Base-by-base conservation (phyloP, 116 monocot species). In the Papilionanthe hybrid region DNA sequence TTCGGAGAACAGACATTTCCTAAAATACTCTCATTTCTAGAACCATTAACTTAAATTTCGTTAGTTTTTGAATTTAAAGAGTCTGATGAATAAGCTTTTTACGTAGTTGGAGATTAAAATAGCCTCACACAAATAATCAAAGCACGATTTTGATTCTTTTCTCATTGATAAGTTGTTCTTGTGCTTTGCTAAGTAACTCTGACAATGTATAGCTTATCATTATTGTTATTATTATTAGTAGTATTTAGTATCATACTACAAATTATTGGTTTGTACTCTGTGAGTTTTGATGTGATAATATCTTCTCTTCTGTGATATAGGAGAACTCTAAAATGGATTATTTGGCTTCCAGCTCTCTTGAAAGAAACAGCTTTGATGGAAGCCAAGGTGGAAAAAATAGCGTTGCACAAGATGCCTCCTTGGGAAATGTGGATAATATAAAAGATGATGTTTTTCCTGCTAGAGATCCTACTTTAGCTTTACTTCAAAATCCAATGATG, bases 381-480 rank as follows among this genome's bases (percentile, higher is more conserved):
- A 79, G 81, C 81, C 56, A 41, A 13, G 68, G 60, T 81, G 63
- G 29, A 28, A 79, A 83, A 49, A 55, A 60, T 83, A 80, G 81
- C 43, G 68, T 30, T 77, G 30, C 48, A 30, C 82, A 85, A 49
- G 82, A 72, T 56, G 77, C 55, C 30, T 81, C 11, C 75, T 65
- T 65, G 19, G 82, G 69, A 45, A 68, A 60, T 80, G 75, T 78
- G 57, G 86, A 85, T 81, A 75, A 56, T 84, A 45, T 78, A 37
- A 84, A 88, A 81, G 87, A 89, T 75, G 88, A 86, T 63, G 42
- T 84, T 19, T 47, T 81, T 76, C 82, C 79, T 79, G 81, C 77
- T 76, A 92, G 88, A 86, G 97, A 92, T 80, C 94, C 92, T 56
- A 93, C 94, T 15, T 79, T 93, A 76, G 86, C 85, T 83, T 83